Base-by-base conservation (phyloP, 192 early-diverging fungal genomes). In the Tieghemiomyces parasiticus region DNA sequence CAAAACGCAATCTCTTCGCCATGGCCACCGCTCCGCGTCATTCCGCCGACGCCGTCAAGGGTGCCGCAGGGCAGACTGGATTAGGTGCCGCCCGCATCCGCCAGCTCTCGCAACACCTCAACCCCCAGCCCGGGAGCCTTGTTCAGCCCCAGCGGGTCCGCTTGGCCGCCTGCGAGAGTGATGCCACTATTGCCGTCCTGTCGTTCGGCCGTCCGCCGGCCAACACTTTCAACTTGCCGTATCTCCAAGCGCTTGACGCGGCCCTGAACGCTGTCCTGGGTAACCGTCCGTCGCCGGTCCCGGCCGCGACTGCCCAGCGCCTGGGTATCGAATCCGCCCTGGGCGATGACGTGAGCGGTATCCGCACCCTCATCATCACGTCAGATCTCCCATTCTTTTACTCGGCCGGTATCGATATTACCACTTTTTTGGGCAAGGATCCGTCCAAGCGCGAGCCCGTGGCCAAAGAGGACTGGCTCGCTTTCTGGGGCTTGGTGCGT, bases 331-430 rank as follows among this genome's bases (percentile, higher is more conserved):
- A 52, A 30, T 29, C 24, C 22, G 2, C 16, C 26, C 1, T 52
- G 1, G 14, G 2, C 30, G 3, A 19, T 24, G 50, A 52, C 50
- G 16, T 52, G 14, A 13, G 30, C 26, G 0, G 26, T 2, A 30
- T 52, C 24, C 50, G 50, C 26, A 25, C 50, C 22, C 30, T 52
- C 20, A 25, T 52, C 26, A 2, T 52, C 30, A 52, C 50, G 8
- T 52, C 50, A 2, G 26, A 52, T 30, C 16, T 25, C 1, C 50
- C 50, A 13, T 14, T 14, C 2, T 52, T 52, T 28, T 52, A 24
- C 26, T 52, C 50, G 50, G 50, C 50, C 26, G 50, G 50, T 14
- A 52, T 52, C 26, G 50, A 52, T 25, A 52, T 52, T 30, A 52
- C 24, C 30, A 8, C 8, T 2, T 24, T 52, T 8, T 13, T 52